Conservation (phyloP, 2,329 filamentous ascomycete species). For the Penicillium sp. region DNA sequence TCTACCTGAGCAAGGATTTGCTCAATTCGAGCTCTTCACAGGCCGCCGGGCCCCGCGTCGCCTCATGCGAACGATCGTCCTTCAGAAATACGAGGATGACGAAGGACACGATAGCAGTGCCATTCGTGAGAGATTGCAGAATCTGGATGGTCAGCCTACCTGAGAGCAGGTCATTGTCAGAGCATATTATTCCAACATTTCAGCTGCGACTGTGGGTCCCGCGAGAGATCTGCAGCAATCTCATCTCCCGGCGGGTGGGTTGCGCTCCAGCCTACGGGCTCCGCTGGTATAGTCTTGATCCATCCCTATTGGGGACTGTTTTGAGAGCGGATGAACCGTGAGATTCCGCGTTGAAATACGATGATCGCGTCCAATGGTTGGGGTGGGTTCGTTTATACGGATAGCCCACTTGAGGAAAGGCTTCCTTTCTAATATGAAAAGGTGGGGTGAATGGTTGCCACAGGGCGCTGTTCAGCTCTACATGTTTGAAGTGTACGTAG, state of each 20-base stretch:
- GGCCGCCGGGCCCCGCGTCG: constrained; percentile 37
- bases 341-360: not conserved
- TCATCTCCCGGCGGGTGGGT: not conserved
- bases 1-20: constrained; percentile 40
- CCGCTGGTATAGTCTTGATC: not conserved
- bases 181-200: not conserved
- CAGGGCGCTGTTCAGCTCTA: not conserved
- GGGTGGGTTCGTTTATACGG: not conserved
- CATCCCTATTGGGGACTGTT: not conserved
- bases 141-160: constrained; percentile 31
- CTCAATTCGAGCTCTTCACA: constrained; percentile 40
- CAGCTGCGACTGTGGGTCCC: not conserved
- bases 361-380: not conserved
- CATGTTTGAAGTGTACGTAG: not conserved
- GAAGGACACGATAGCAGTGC: constrained; percentile 32
- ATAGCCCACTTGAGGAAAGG: not conserved
- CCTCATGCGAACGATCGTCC: constrained; percentile 36
- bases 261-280: not conserved
- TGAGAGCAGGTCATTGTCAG: constrained; percentile 12
- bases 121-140: constrained; percentile 29
- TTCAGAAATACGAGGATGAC: constrained; percentile 34
- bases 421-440: not conserved
- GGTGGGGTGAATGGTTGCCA: not conserved
- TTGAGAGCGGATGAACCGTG: not conserved
- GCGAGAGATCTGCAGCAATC: not conserved